These are phyloP conservation scores for Corymbia maculata DNA, from an alignment of 345 rosid genomes.

Conservation along the genomic window DNA sequence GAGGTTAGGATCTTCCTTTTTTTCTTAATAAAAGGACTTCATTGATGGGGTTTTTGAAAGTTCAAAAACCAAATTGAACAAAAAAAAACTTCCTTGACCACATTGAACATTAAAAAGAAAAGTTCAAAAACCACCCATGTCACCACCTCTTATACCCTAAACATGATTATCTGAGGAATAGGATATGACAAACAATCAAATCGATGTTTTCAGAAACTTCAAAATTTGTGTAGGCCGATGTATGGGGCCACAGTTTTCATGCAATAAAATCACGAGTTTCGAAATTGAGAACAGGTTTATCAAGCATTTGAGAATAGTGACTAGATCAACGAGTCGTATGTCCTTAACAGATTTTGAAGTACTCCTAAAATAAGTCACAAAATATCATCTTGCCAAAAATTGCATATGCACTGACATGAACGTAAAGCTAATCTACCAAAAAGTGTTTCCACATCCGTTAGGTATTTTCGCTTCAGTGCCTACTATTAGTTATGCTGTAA, in stretches of 20 bases:
- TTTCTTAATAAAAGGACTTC: not conserved
- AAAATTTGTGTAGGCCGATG: not conserved
- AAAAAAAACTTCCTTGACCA: not conserved
- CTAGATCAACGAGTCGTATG: not conserved
- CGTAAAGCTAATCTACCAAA: not conserved
- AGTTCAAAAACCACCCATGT: not conserved
- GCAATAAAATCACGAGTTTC: not conserved
- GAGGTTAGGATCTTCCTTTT: too few species aligned
- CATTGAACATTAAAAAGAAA: not conserved
- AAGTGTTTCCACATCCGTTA: not conserved
- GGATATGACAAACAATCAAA: not conserved
- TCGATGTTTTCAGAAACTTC: not conserved
- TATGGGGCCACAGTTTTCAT: not conserved
- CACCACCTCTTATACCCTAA: not conserved
- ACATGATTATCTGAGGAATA: not conserved
- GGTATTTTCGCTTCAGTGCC: not conserved
- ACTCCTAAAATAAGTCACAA: not conserved
- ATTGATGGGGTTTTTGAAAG: not conserved
- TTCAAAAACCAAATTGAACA: not conserved
- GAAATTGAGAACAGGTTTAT: not conserved
- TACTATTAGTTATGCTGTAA: not conserved
- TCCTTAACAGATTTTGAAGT: not conserved
- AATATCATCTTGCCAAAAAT: not conserved
- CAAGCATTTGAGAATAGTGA: not conserved
- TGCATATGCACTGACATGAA: not conserved